A percentile compares a stretch with the other conserved stretches of the same genome.
Conservation (phyloP, 2,329 filamentous ascomycete species). For the Alternaria arbusti region DNA sequence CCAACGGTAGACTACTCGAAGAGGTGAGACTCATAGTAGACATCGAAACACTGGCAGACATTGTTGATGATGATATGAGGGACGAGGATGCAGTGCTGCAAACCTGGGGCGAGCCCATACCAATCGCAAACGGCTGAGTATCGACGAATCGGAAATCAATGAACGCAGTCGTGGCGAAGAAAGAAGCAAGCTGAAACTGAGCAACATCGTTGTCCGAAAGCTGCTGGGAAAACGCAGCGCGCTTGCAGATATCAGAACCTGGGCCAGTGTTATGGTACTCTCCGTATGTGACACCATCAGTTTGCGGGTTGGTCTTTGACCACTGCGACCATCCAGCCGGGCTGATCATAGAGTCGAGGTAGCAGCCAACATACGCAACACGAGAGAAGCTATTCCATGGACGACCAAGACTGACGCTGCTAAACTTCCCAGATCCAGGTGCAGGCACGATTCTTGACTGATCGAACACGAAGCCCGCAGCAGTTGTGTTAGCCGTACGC, state of each 20-base stretch:
- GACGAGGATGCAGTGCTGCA: conserved; percentile 28
- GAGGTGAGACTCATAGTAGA: neutral
- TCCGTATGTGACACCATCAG: conserved; percentile 24
- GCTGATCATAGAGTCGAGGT: conserved; percentile 27
- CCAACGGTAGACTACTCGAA: conserved; percentile 10
- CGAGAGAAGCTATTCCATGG: conserved; percentile 30
- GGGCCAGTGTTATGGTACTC: conserved; percentile 50
- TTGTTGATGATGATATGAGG: conserved; percentile 2
- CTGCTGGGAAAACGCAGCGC: conserved; percentile 48
- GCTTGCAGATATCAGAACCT: conserved; percentile 38
- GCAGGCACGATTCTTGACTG: conserved; percentile 44
- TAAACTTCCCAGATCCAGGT: conserved; percentile 35
- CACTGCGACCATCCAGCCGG: conserved; percentile 28
- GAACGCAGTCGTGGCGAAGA: conserved; percentile 51
- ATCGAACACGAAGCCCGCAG: conserved; percentile 49
- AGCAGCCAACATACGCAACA: conserved; percentile 26
- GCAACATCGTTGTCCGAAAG: conserved; percentile 45
- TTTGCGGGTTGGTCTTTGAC: conserved; percentile 26
- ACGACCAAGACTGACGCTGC: conserved; percentile 35
- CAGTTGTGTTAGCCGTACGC: conserved; percentile 47
- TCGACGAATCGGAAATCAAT: conserved; percentile 52
- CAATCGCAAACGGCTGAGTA: conserved; percentile 47
- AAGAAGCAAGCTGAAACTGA: conserved; percentile 50
- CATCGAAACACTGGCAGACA: neutral
- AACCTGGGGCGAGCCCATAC: conserved; percentile 37